phyloP scores from a whole-genome alignment of 768 basidiomycete species.

The Trametes coccinea region DNA sequence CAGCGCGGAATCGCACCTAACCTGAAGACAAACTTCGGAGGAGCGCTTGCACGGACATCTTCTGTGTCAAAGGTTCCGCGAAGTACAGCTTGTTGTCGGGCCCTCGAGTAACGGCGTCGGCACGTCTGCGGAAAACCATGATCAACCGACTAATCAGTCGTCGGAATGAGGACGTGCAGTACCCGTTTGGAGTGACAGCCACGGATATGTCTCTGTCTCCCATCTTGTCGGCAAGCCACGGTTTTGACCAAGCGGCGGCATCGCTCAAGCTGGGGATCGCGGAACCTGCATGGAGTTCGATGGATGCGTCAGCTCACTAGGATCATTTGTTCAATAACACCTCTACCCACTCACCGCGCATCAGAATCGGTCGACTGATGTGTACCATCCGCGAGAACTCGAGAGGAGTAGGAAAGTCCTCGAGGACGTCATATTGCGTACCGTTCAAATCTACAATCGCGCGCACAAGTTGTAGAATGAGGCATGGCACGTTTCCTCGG shows the following conservation, averaged over 20 bases:
- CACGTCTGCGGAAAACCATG: slow-evolving; percentile 47
- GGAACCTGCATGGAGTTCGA: neutral
- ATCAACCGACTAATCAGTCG: too few relatives aligned
- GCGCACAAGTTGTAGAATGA: too few relatives aligned
- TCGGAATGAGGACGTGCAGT: slow-evolving; percentile 18
- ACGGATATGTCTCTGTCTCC: slow-evolving; percentile 60
- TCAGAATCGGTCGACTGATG: slow-evolving; percentile 70
- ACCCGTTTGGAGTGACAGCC: slow-evolving; percentile 87
- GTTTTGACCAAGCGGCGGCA: slow-evolving; percentile 54
- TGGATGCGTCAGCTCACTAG: neutral
- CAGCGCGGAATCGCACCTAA: slow-evolving; percentile 23
- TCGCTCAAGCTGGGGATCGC: neutral
- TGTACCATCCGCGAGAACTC: slow-evolving; percentile 71
- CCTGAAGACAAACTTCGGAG: slow-evolving; percentile 45
- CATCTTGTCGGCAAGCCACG: slow-evolving; percentile 60
- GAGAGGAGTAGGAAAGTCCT: slow-evolving; percentile 59
- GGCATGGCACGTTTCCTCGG: too few relatives aligned
- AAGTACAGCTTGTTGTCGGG: slow-evolving; percentile 65
- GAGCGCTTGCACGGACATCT: slow-evolving; percentile 65
- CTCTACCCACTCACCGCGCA: slow-evolving; percentile 50
- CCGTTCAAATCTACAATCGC: slow-evolving; percentile 59
- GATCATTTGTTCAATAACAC: neutral
- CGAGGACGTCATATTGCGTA: slow-evolving; percentile 46
- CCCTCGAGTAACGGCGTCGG: slow-evolving; percentile 67
- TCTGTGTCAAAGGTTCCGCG: slow-evolving; percentile 68